Evolutionary conservation across 805 yeast species (phyloP).

Genomic region (Monosporozyma yasuniensis): DNA sequence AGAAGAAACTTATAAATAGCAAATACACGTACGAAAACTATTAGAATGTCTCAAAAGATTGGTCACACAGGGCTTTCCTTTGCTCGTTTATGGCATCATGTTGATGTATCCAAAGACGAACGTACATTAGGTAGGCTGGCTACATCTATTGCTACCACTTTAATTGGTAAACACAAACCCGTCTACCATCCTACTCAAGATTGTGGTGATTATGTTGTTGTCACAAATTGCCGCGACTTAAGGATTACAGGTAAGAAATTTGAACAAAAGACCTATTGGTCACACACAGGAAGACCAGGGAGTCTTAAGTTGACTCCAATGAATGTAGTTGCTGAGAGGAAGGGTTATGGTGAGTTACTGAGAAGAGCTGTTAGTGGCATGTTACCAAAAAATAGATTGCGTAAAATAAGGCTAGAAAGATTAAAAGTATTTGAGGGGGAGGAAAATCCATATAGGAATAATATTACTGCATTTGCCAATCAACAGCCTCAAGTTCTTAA

Average conservation of each 20-base stretch:
- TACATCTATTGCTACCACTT: constrained; percentile 71
- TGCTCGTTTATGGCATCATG: constrained; percentile 91
- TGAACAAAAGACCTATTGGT: constrained; percentile 73
- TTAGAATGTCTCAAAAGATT: constrained; percentile 29
- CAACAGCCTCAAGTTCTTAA: constrained; percentile 36
- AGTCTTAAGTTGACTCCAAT: constrained; percentile 74
- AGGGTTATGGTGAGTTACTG: constrained; percentile 83
- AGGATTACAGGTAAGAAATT: constrained; percentile 82
- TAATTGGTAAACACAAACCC: constrained; percentile 98
- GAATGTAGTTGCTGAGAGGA: constrained; percentile 63
- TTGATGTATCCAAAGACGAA: constrained; percentile 75
- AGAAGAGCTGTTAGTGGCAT: constrained; percentile 87
- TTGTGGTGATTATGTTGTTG: constrained; percentile 94
- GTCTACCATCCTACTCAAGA: constrained; percentile 69
- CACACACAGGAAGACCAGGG: constrained; percentile 87
- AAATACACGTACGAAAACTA: too few species aligned
- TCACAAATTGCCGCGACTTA: constrained; percentile 78
- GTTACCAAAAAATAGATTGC: constrained; percentile 86
- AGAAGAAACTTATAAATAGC: too few species aligned
- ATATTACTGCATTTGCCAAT: constrained; percentile 78
- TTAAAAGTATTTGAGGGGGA: constrained; percentile 82
- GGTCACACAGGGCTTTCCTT: constrained; percentile 60
- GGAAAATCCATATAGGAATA: constrained; percentile 76
- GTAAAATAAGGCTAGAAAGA: constrained; percentile 72
- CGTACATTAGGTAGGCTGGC: constrained; percentile 92